Evolutionary conservation across 106 monocot genomes (phyloP).

Genomic region (Dendrobium nobile): DNA sequence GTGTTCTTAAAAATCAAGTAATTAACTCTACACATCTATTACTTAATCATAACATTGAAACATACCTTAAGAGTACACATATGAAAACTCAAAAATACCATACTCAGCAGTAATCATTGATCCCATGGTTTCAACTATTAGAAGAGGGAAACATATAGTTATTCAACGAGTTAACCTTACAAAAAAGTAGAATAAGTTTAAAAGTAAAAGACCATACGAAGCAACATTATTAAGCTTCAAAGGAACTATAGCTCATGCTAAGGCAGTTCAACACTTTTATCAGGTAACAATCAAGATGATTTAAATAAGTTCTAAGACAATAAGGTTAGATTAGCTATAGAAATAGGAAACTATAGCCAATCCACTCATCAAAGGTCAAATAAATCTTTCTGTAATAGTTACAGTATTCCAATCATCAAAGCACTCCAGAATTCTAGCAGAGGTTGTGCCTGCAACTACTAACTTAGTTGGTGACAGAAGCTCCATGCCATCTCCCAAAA

Average conservation of each 20-base stretch:
- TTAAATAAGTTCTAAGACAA: not conserved
- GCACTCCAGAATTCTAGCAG: slow-evolving; percentile 49
- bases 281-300: not conserved
- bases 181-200: not conserved
- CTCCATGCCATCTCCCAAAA: slow-evolving; percentile 67
- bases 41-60: not conserved
- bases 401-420: slow-evolving; percentile 61
- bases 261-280: not conserved
- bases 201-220: no score
- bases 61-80: not conserved
- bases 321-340: not conserved
- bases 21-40: not conserved
- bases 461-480: slow-evolving; percentile 54
- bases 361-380: slow-evolving; percentile 26
- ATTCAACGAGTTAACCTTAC: not conserved
- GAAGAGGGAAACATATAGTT: not conserved
- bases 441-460: slow-evolving; percentile 45
- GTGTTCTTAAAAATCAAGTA: not conserved
- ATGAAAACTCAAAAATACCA: not conserved
- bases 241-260: not conserved
- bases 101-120: not conserved
- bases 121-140: not conserved
- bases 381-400: slow-evolving; percentile 23
- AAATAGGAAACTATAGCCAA: not conserved
- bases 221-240: not conserved